Base-by-base conservation (phyloP, 2,329 filamentous ascomycete species). In the Falciphora oryzae region DNA sequence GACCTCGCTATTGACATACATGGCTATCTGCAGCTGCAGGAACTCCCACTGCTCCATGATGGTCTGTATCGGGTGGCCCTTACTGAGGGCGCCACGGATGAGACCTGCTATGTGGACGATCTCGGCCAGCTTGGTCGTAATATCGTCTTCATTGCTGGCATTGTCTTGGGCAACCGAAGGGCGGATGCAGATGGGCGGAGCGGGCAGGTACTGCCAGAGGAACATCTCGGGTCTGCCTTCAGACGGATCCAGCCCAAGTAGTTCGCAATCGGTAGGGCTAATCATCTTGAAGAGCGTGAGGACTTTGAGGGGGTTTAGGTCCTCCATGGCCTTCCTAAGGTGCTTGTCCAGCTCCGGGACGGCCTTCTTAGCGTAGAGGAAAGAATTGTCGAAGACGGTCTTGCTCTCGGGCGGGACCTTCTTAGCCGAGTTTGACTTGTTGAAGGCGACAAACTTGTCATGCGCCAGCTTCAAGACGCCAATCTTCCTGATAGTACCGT, bases 31-130 rank as follows among this genome's bases (percentile, higher is more conserved):
- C 11, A 97, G 84, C 73, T 98, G 94, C 66, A 99, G 80, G 72
- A 94, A 98, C 73, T 99, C 95, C 95, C 95, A 99, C 71, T 97
- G 93, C 74, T 99, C 95, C 88, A 98, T 96, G 65, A 98, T 91
- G 0, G 92, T 96, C 69, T 90, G 86, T 2, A 99, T 84, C 0
- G 92, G 88, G 18, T 93, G 91, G 13, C 94, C 94, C 69, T 92
- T 93, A 66, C 89, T 84, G 22, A 98, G 77, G 0, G 92, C 92
- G 28, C 91, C 90, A 62, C 90, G 88, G 67, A 99, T 92, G 70
- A 96, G 86, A 64, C 90, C 90, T 73, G 93, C 97, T 68, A 96
- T 92, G 71, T 96, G 92, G 13, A 97, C 89, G 68, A 99, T 98
- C 73, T 99, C 94, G 35, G 93, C 91, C n/a, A 99, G 85, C 75